These are phyloP conservation scores for Starmerella potacharoeniae DNA, from an alignment of 805 yeast species.

Conservation along the genomic window DNA sequence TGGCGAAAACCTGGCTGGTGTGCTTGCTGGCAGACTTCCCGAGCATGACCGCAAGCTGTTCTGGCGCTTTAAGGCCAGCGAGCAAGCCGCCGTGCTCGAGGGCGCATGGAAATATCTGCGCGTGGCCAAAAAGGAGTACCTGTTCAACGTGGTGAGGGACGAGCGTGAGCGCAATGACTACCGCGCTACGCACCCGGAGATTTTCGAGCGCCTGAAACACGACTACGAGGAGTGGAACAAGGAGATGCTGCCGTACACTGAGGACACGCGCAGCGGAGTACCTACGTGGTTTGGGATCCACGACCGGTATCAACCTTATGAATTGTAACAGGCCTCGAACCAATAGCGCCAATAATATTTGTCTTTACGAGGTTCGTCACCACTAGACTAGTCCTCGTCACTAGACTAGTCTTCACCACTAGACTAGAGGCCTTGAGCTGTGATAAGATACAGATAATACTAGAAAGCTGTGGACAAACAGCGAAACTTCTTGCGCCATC, in stretches of 20 bases:
- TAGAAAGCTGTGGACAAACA: no score
- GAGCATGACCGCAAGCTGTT: slow-evolving; percentile 16
- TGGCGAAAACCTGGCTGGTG: slow-evolving; percentile 33
- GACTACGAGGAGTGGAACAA: slow-evolving; percentile 37
- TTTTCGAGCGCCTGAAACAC: slow-evolving; percentile 33
- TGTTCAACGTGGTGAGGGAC: slow-evolving; percentile 30
- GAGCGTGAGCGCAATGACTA: slow-evolving; percentile 44
- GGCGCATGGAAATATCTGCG: slow-evolving; percentile 20
- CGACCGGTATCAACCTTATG: neutral
- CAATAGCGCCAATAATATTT: no score
- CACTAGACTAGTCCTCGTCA: no score
- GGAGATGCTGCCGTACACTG: slow-evolving; percentile 13
- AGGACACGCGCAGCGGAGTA: neutral
- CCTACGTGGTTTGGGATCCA: slow-evolving; percentile 2
- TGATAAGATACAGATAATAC: no score
- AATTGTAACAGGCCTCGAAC: no score
- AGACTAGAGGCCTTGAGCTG: no score
- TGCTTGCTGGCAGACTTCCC: slow-evolving; percentile 30
- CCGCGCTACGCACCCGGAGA: slow-evolving; percentile 30
- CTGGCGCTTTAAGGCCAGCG: slow-evolving; percentile 21
- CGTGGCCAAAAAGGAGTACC: slow-evolving; percentile 17
- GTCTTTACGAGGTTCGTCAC: no score
- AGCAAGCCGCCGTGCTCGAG: slow-evolving; percentile 19
- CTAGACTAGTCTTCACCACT: no score
- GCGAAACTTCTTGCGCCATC: no score